A percentile compares a stretch with the other conserved stretches of the same genome.
Evolutionary conservation across 2,329 filamentous ascomycete genomes (phyloP).

Genomic region (Fusarium decemcellulare): DNA sequence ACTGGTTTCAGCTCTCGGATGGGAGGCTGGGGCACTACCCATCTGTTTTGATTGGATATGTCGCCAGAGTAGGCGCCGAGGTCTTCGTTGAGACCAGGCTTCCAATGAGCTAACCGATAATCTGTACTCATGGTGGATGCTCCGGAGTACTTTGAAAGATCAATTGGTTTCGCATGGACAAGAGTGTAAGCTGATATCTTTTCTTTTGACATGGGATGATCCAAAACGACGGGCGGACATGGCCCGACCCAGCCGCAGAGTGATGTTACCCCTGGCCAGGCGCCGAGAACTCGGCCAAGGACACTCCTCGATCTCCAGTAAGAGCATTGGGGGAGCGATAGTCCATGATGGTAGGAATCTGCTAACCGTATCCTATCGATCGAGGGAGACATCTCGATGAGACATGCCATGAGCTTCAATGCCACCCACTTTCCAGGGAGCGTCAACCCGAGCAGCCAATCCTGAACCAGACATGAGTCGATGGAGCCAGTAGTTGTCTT

Average conservation of each 20-base stretch:
- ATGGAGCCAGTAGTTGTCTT: slow-evolving; percentile 2
- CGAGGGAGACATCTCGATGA: slow-evolving; percentile 10
- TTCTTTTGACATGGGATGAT: slow-evolving; percentile 10
- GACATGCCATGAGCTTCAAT: slow-evolving; percentile 12
- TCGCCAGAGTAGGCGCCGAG: neutral
- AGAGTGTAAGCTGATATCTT: neutral
- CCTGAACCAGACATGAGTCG: neutral
- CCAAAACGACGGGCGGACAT: slow-evolving; percentile 15
- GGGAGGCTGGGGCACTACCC: slow-evolving; percentile 13
- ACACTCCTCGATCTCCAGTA: slow-evolving; percentile 22
- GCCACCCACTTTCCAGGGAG: slow-evolving; percentile 17
- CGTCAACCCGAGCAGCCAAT: slow-evolving; percentile 20
- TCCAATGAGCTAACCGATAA: neutral
- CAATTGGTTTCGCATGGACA: neutral
- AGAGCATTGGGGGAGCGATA: neutral
- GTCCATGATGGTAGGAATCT: neutral
- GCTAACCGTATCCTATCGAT: neutral
- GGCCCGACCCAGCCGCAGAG: slow-evolving; percentile 23
- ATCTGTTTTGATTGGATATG: slow-evolving; percentile 6
- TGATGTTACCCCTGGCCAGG: slow-evolving; percentile 8
- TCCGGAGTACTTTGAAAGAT: neutral
- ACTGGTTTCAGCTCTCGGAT: slow-evolving; percentile 13
- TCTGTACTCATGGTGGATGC: neutral
- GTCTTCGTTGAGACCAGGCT: neutral
- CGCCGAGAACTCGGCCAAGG: slow-evolving; percentile 9